A percentile compares a stretch with the other conserved stretches of the same genome.
Conservation (phyloP, 2,329 filamentous ascomycete genomes). For the Colletotrichum simmondsii region DNA sequence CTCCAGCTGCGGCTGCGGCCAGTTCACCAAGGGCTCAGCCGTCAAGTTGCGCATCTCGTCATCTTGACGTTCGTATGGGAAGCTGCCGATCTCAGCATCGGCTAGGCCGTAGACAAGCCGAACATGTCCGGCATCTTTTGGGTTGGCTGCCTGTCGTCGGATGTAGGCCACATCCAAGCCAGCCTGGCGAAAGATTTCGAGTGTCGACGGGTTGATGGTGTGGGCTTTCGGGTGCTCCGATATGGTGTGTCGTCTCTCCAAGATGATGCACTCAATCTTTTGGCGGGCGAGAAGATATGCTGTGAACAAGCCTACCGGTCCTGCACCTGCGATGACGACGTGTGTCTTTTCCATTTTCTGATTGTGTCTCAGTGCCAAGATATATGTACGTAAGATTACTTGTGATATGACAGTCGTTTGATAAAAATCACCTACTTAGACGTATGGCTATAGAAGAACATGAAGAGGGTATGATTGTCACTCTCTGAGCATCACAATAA, state of each 20-base stretch:
- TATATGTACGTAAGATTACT: no score
- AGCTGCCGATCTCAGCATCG: conserved; percentile 24
- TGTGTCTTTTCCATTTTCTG: conserved; percentile 13
- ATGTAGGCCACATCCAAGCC: conserved; percentile 23
- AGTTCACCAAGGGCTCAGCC: conserved; percentile 29
- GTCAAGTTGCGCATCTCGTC: conserved; percentile 17
- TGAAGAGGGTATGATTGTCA: neutral
- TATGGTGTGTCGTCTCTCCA: conserved; percentile 10
- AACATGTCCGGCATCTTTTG: conserved; percentile 23
- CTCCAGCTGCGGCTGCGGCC: conserved; percentile 24
- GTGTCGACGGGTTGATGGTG: conserved; percentile 31
- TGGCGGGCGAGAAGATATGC: conserved; percentile 19
- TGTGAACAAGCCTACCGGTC: conserved; percentile 27
- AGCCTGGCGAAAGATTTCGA: conserved; percentile 34
- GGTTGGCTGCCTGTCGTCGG: conserved; percentile 21
- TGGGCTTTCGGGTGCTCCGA: conserved; percentile 31
- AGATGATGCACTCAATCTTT: conserved; percentile 24
- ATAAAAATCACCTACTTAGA: no score
- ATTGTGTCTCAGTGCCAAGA: neutral
- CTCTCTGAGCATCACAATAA: neutral
- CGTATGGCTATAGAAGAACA: no score
- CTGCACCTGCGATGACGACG: conserved; percentile 23
- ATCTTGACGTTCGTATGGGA: conserved; percentile 33
- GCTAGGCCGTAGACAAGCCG: conserved; percentile 28
- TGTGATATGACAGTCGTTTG: neutral